These are phyloP conservation scores for Clonostachys sp. DNA, from an alignment of 2,329 filamentous ascomycete species.

Conservation along the genomic window DNA sequence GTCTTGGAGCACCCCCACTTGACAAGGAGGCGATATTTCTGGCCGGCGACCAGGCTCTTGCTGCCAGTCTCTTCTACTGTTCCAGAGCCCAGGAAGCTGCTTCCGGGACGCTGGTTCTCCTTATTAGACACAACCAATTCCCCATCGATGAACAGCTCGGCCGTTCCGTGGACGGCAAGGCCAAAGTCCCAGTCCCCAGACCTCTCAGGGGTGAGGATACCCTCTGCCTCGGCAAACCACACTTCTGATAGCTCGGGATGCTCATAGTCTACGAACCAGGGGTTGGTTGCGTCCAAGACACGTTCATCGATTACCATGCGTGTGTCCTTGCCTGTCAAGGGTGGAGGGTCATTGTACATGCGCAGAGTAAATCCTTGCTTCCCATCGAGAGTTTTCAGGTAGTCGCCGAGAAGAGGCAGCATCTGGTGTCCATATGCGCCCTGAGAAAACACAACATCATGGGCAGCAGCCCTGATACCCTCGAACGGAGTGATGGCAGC, in stretches of 20 bases:
- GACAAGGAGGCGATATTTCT: conserved; percentile 6
- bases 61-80: conserved; percentile 18
- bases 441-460: conserved; percentile 8
- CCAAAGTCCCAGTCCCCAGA: conserved; percentile 20
- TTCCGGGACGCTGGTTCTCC: conserved; percentile 18
- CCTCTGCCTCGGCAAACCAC: neutral
- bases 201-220: neutral
- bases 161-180: conserved; percentile 20
- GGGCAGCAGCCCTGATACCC: conserved; percentile 13
- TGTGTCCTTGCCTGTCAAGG: conserved; percentile 29
- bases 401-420: conserved; percentile 17
- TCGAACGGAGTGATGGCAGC: conserved; percentile 21
- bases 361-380: conserved; percentile 12
- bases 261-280: conserved; percentile 16
- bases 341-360: conserved; percentile 22
- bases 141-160: conserved; percentile 22
- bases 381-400: conserved; percentile 8
- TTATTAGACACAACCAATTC: conserved; percentile 22
- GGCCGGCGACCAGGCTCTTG: conserved; percentile 1
- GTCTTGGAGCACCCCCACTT: conserved; percentile 6
- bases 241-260: conserved; percentile 17
- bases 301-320: conserved; percentile 11
- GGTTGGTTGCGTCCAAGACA: conserved; percentile 12
- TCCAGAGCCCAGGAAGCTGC: conserved; percentile 26
- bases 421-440: conserved; percentile 18